Conservation (phyloP, 2,329 filamentous ascomycete species). For the Colletotrichum siamense region DNA sequence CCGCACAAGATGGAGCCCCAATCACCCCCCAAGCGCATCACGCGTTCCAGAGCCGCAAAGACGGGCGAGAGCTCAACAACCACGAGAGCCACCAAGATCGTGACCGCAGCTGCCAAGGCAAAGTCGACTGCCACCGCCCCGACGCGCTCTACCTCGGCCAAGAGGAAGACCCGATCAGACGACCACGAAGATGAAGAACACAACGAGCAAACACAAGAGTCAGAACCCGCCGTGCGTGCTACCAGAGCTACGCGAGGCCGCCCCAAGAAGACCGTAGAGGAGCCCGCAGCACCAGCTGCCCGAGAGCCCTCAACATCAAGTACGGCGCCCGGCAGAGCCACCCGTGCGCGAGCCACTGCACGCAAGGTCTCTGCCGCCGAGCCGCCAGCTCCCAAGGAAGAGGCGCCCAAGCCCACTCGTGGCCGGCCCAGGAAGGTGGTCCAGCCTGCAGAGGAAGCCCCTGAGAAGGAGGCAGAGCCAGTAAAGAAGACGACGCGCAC, state of each 20-base stretch:
- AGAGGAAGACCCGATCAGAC: conserved; percentile 62
- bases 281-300: neutral
- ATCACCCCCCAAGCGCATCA: conserved; percentile 66
- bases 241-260: conserved; percentile 51
- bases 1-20: conserved; percentile 50
- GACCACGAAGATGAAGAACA: conserved; percentile 56
- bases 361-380: conserved; percentile 30
- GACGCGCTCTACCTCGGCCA: conserved; percentile 33
- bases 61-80: conserved; percentile 36
- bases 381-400: conserved; percentile 19
- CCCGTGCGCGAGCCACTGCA: conserved; percentile 32
- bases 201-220: conserved; percentile 31
- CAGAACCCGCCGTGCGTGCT: conserved; percentile 31
- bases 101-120: conserved; percentile 55
- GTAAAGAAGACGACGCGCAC: conserved; percentile 28
- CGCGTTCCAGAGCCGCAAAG: conserved; percentile 54
- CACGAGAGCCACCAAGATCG: conserved; percentile 48
- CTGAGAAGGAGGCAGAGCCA: conserved; percentile 30
- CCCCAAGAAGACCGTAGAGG: conserved; percentile 44
- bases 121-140: conserved; percentile 39
- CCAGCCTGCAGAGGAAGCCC: conserved; percentile 23
- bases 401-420: conserved; percentile 41
- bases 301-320: conserved; percentile 13
- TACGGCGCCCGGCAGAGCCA: conserved; percentile 28
- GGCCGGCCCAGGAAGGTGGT: conserved; percentile 48